These are phyloP conservation scores for Gnomoniopsis smithogilvyi DNA, from an alignment of 2,329 filamentous ascomycete genomes.

Conservation along the genomic window DNA sequence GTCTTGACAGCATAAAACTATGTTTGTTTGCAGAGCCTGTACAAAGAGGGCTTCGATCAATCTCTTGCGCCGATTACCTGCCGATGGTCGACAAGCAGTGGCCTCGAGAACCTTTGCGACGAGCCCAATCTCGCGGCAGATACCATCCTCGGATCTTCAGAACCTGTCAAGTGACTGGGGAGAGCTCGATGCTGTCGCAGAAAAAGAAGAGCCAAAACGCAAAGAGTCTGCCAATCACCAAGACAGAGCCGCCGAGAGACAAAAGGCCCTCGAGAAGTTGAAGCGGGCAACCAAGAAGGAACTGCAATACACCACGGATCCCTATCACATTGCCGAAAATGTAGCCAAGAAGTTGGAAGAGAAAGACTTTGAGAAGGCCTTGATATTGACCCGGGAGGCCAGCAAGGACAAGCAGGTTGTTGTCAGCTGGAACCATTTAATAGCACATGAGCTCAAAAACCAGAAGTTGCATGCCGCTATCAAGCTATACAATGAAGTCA, in stretches of 20 bases:
- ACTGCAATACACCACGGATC: constrained; percentile 64
- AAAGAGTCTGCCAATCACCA: constrained; percentile 18
- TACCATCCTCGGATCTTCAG: not conserved
- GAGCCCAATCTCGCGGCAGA: constrained; percentile 1
- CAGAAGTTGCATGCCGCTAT: constrained; percentile 62
- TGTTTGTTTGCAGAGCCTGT: constrained; percentile 39
- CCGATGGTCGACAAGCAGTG: constrained; percentile 14
- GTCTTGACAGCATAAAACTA: constrained; percentile 19
- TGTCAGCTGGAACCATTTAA: constrained; percentile 86
- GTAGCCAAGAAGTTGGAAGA: constrained; percentile 59
- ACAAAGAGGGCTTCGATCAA: constrained; percentile 25
- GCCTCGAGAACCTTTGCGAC: constrained; percentile 14
- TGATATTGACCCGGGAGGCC: constrained; percentile 65
- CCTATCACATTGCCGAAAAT: constrained; percentile 67
- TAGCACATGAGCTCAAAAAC: constrained; percentile 66
- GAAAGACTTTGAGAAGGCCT: constrained; percentile 63
- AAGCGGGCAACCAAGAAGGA: constrained; percentile 40
- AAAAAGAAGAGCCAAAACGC: not conserved
- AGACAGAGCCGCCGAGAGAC: constrained; percentile 24
- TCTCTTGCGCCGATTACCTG: constrained; percentile 14
- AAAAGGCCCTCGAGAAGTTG: constrained; percentile 25
- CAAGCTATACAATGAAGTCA: constrained; percentile 84
- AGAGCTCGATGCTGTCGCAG: constrained; percentile 1
- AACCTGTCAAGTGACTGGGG: constrained; percentile 6
- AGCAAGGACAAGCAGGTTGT: constrained; percentile 61